Conservation (phyloP, 192 early-diverging fungal species). For the Coemansia javaensis region DNA sequence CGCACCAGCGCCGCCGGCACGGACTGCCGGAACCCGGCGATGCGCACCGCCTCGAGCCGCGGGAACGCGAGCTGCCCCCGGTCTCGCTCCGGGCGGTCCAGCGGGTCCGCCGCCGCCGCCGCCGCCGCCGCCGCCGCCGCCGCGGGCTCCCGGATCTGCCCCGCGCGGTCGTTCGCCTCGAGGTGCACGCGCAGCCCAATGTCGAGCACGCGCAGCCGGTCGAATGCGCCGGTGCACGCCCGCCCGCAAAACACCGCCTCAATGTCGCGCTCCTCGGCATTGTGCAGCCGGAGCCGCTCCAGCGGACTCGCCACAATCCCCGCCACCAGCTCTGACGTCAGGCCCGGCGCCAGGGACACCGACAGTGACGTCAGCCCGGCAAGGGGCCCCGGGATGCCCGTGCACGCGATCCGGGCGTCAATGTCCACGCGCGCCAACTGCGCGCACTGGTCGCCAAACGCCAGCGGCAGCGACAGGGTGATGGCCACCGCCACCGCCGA, state of each 20-base stretch:
- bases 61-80: slow-evolving; percentile 21
- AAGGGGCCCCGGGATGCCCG: slow-evolving; percentile 3
- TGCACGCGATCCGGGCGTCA: slow-evolving; percentile 14
- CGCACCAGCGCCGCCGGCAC: slow-evolving; percentile 15
- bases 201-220: slow-evolving; percentile 12
- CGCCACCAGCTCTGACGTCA: slow-evolving; percentile 6
- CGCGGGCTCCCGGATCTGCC: no score
- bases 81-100: neutral
- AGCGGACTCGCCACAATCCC: slow-evolving; percentile 12
- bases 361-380: slow-evolving; percentile 23
- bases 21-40: slow-evolving; percentile 19
- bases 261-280: slow-evolving; percentile 3
- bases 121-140: neutral
- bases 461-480: slow-evolving; percentile 6
- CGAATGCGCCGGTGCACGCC: slow-evolving; percentile 8
- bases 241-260: no score
- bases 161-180: no score
- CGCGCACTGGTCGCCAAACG: slow-evolving; percentile 9
- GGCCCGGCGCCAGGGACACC: slow-evolving; percentile 9
- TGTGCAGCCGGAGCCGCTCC: slow-evolving; percentile 13
- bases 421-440: slow-evolving; percentile 22
- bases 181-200: slow-evolving; percentile 20
- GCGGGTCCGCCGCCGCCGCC: neutral
- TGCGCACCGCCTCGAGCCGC: slow-evolving; percentile 8
- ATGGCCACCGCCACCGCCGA: slow-evolving; percentile 1